Conservation (phyloP, 495 filamentous ascomycete genomes). For the Xylaria intraflava region DNA sequence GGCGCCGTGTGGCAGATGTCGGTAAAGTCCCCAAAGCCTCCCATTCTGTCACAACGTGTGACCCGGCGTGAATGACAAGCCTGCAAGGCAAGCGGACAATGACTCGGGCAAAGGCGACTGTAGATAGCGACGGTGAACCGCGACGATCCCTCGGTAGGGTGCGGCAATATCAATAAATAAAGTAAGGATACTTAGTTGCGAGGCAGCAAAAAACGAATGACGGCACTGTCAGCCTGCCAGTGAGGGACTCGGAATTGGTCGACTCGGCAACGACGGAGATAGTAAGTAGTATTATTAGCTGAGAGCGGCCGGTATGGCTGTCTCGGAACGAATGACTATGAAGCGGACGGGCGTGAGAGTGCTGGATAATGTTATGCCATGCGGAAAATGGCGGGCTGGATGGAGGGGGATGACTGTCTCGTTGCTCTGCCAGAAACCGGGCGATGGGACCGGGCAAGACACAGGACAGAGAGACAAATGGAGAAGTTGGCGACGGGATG, state of each 20-base stretch:
- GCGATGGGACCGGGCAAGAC: background rate
- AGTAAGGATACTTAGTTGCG: background rate
- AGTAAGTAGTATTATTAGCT: background rate
- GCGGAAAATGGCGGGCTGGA: background rate
- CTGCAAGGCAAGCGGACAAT: background rate
- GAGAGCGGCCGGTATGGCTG: background rate
- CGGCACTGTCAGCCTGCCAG: background rate
- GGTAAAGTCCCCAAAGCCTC: conserved; percentile 76
- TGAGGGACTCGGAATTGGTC: background rate
- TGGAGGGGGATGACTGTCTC: conserved; percentile 5
- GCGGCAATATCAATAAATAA: background rate
- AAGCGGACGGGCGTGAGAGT: background rate
- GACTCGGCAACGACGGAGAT: background rate
- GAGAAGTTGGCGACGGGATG: background rate
- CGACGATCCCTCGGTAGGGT: background rate
- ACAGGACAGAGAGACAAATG: background rate
- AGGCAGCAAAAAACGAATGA: conserved; percentile 2
- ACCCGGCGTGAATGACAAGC: background rate
- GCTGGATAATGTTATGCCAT: background rate
- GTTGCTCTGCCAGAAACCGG: conserved; percentile 13
- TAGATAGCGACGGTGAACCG: conserved; percentile 8
- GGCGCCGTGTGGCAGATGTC: conserved; percentile 78
- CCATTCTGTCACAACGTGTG: conserved; percentile 48
- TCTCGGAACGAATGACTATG: conserved; percentile 11
- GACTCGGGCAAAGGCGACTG: background rate